phyloP scores from a whole-genome alignment of 768 basidiomycete genomes.

The Psilocybe subaeruginosa region DNA sequence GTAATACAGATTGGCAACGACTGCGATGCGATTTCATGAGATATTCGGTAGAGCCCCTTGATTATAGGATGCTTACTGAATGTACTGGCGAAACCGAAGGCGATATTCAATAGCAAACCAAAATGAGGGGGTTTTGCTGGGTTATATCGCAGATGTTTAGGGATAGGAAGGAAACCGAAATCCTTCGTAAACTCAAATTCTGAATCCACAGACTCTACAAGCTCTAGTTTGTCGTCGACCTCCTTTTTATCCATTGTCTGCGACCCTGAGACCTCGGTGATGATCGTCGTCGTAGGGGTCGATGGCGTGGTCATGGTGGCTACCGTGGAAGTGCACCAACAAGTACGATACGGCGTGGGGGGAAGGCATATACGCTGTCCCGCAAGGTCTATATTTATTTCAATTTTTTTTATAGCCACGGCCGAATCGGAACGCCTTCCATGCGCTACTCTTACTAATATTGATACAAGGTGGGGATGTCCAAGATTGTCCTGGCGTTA shows the following conservation, averaged over 20 bases:
- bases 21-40: conserved; percentile 32
- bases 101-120: conserved; percentile 51
- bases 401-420: neutral
- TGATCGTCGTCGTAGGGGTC: neutral
- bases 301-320: neutral
- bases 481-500: too few relatives aligned
- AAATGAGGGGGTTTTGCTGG: conserved; percentile 55
- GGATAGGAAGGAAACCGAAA: conserved; percentile 69
- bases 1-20: conserved; percentile 78
- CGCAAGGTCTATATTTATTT: neutral
- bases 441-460: neutral
- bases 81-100: conserved; percentile 69
- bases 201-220: neutral
- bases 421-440: neutral
- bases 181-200: conserved; percentile 31
- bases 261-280: neutral
- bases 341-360: neutral
- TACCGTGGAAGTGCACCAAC: neutral
- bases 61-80: conserved; percentile 39
- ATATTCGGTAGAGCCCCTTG: neutral
- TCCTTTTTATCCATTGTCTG: neutral
- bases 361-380: neutral
- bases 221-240: neutral
- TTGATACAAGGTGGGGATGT: neutral
- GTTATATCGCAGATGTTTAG: conserved; percentile 54